Percentiles rank a stretch among this genome's conserved stretches.
These are phyloP conservation scores for Parietaria judaica DNA, from an alignment of 306 rosid genomes.

Conservation along the genomic window DNA sequence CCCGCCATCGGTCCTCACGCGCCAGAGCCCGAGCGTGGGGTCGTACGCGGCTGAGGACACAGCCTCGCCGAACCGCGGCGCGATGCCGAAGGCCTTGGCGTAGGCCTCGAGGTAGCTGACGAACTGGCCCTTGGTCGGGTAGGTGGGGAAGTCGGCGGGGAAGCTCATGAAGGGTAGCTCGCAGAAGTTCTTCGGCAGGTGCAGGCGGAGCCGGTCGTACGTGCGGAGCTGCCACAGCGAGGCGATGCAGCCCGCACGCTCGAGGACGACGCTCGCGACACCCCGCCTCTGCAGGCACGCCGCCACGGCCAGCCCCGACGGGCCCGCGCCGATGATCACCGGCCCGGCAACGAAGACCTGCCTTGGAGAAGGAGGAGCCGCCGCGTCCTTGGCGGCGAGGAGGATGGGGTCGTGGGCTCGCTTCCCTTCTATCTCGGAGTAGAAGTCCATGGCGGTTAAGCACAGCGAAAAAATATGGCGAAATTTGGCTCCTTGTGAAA, in stretches of 20 bases:
- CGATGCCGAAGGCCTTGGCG: slow-evolving; percentile 34
- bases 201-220: slow-evolving; percentile 64
- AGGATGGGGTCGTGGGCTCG: slow-evolving; percentile 56
- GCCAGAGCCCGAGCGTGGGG: slow-evolving; percentile 40
- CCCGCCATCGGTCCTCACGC: slow-evolving; percentile 19
- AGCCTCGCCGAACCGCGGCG: slow-evolving; percentile 46
- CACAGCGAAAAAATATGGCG: slow-evolving; percentile 5
- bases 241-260: slow-evolving; percentile 78
- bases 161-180: slow-evolving; percentile 56
- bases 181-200: slow-evolving; percentile 71
- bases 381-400: background rate
- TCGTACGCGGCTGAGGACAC: slow-evolving; percentile 49
- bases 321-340: slow-evolving; percentile 79
- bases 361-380: background rate
- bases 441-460: background rate
- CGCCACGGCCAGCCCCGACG: slow-evolving; percentile 78
- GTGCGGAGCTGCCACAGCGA: slow-evolving; percentile 78
- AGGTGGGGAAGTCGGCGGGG: slow-evolving; percentile 54
- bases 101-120: slow-evolving; percentile 45
- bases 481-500: background rate
- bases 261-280: slow-evolving; percentile 42
- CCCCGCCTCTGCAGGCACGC: slow-evolving; percentile 47
- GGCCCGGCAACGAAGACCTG: slow-evolving; percentile 36
- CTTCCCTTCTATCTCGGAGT: slow-evolving; percentile 58
- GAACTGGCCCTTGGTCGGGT: slow-evolving; percentile 73